These are phyloP conservation scores for Hymenochaete sp. DNA, from an alignment of 1,284 basidiomycete species.

Conservation along the genomic window DNA sequence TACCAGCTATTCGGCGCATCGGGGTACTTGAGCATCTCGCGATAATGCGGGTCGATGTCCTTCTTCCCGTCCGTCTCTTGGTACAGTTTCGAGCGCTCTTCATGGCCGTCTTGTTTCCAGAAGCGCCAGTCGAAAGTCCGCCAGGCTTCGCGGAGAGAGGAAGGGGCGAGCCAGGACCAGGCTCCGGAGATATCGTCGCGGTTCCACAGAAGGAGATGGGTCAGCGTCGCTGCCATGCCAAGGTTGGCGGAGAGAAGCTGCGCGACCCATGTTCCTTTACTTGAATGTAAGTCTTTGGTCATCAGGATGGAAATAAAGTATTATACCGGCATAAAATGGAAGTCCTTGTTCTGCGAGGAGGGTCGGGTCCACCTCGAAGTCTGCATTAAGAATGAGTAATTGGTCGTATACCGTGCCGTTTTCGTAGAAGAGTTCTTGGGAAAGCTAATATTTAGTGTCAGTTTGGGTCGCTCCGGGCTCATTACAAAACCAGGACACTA, in stretches of 20 bases:
- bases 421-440: conserved; percentile 33
- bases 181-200: conserved; percentile 25
- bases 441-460: too few relatives aligned
- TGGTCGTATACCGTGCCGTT: conserved; percentile 35
- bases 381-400: conserved; percentile 30
- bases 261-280: conserved; percentile 19
- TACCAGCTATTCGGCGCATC: conserved; percentile 61
- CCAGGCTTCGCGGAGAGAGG: conserved; percentile 28
- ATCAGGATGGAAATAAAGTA: not conserved
- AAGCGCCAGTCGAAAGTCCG: conserved; percentile 34
- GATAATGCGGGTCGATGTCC: conserved; percentile 30
- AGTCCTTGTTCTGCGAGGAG: conserved; percentile 26
- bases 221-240: conserved; percentile 46
- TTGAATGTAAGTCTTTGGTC: not conserved
- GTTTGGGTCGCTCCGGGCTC: too few relatives aligned
- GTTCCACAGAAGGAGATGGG: conserved; percentile 35
- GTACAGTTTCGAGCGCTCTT: conserved; percentile 21
- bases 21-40: conserved; percentile 52
- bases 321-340: conserved; percentile 34
- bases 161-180: conserved; percentile 36
- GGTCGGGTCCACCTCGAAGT: conserved; percentile 16
- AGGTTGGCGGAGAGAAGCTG: conserved; percentile 37
- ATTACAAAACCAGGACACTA: too few relatives aligned
- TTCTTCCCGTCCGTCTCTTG: conserved; percentile 19
- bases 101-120: conserved; percentile 35